Percentiles rank a stretch among this genome's conserved stretches.
phyloP scores from a whole-genome alignment of 257 asterid genomes.

The Catharanthus roseus region DNA sequence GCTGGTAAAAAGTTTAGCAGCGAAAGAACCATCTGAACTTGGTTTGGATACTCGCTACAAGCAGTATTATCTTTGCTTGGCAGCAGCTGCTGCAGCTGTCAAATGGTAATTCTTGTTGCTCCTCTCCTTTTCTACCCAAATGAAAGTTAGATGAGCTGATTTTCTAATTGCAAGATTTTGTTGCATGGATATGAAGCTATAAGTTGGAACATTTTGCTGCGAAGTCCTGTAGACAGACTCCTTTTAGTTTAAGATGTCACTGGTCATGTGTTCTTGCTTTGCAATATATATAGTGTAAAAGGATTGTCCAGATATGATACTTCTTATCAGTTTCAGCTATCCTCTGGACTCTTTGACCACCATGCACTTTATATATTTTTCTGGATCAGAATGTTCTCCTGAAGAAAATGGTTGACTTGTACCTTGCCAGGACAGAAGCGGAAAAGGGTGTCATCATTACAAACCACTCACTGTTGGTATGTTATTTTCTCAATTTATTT shows the following conservation, averaged over 20 bases:
- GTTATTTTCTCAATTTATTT: slow-evolving; percentile 19
- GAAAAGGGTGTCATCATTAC: slow-evolving; percentile 93
- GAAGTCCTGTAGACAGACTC: background rate
- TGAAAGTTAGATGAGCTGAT: background rate
- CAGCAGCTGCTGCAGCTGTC: slow-evolving; percentile 95
- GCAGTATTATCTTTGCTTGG: slow-evolving; percentile 96
- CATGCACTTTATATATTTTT: slow-evolving; percentile 1
- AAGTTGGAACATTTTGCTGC: background rate
- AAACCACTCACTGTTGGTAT: slow-evolving; percentile 80
- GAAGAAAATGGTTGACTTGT: slow-evolving; percentile 10
- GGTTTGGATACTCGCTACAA: slow-evolving; percentile 84
- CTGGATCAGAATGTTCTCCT: slow-evolving; percentile 5
- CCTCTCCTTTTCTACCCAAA: background rate
- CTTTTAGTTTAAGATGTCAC: background rate
- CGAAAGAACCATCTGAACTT: slow-evolving; percentile 93
- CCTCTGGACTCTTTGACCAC: background rate
- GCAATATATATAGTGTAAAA: no score
- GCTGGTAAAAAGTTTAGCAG: slow-evolving; percentile 78
- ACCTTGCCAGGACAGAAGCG: slow-evolving; percentile 78
- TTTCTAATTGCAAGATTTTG: background rate
- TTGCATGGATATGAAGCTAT: slow-evolving; percentile 1
- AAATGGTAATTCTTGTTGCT: slow-evolving; percentile 56
- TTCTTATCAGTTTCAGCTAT: background rate
- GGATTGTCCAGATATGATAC: no score
- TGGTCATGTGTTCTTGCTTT: background rate